A percentile compares a stretch with the other conserved stretches of the same genome.
Evolutionary conservation across 225 moss, liverwort and hornwort genomes (phyloP).

Genomic region (Thuidium tamariscinum): DNA sequence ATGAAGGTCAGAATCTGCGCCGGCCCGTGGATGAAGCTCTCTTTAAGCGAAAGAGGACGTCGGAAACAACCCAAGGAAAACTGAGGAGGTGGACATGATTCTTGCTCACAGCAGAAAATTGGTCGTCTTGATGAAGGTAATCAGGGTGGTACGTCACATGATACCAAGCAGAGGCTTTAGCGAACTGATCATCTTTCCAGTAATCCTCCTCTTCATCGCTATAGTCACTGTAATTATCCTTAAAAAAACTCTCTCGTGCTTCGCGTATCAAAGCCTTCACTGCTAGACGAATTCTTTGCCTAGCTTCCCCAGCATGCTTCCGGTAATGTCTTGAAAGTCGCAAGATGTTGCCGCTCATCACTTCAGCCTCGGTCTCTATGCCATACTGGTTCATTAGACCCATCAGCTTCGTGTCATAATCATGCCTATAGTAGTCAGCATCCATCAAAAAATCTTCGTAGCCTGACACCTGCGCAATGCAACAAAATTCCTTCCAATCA

Average conservation of each 20-base stretch:
- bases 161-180: slow-evolving; percentile 46
- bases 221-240: neutral
- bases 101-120: slow-evolving; percentile 5
- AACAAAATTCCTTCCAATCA: neutral
- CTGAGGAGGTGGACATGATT: slow-evolving; percentile 30
- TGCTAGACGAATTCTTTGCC: slow-evolving; percentile 37
- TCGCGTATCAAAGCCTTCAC: slow-evolving; percentile 43
- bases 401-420: slow-evolving; percentile 60
- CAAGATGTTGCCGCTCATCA: slow-evolving; percentile 62
- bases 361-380: slow-evolving; percentile 71
- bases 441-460: slow-evolving; percentile 34
- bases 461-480: slow-evolving; percentile 23
- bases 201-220: neutral
- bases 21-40: neutral
- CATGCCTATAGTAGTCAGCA: slow-evolving; percentile 20
- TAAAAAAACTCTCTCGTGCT: slow-evolving; percentile 49
- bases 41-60: slow-evolving; percentile 28
- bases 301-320: slow-evolving; percentile 39
- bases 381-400: slow-evolving; percentile 79
- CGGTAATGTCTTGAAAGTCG: slow-evolving; percentile 32
- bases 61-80: slow-evolving; percentile 36
- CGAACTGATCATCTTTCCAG: slow-evolving; percentile 5
- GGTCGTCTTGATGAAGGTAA: slow-evolving; percentile 18
- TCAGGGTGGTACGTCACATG: slow-evolving; percentile 35
- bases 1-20: neutral